phyloP scores from a whole-genome alignment of 768 basidiomycete genomes.

The Neoboletus subvelutipes region DNA sequence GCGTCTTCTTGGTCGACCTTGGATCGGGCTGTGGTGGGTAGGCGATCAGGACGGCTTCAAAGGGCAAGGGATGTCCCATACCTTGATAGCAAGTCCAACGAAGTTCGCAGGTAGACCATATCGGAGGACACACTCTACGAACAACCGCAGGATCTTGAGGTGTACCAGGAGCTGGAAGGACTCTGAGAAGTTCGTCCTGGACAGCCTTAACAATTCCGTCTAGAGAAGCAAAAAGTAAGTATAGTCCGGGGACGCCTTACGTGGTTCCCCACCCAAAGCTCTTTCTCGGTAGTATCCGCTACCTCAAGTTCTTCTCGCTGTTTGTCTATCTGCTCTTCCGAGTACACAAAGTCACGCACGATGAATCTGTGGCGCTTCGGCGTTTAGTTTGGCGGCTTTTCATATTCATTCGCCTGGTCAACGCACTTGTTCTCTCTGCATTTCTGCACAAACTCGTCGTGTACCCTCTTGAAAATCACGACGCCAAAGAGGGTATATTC shows the following conservation, averaged over 20 bases:
- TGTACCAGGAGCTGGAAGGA: conserved; percentile 93
- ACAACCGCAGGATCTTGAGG: conserved; percentile 86
- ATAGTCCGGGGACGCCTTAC: not conserved
- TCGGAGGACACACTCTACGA: conserved; percentile 92
- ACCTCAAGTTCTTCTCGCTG: conserved; percentile 77
- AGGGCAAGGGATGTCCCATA: conserved; percentile 28
- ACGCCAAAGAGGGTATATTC: conserved; percentile 86
- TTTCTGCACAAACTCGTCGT: conserved; percentile 91
- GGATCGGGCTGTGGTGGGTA: conserved; percentile 67
- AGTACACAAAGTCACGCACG: conserved; percentile 90
- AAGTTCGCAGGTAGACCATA: conserved; percentile 96
- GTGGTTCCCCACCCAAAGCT: conserved; percentile 80
- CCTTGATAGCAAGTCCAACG: conserved; percentile 78
- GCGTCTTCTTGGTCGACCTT: conserved; percentile 77
- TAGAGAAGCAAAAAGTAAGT: conserved; percentile 32
- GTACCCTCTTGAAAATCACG: conserved; percentile 85
- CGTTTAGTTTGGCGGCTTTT: conserved; percentile 3
- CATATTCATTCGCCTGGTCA: not conserved
- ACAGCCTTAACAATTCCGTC: conserved; percentile 88
- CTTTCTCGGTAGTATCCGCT: conserved; percentile 88
- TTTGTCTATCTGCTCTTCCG: conserved; percentile 76
- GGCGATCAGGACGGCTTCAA: not conserved
- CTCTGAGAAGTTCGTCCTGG: conserved; percentile 96
- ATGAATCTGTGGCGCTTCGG: conserved; percentile 63
- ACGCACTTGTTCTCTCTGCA: conserved; percentile 92